These are phyloP conservation scores for Cornus kousa DNA, from an alignment of 148 eudicot genomes.

Conservation along the genomic window DNA sequence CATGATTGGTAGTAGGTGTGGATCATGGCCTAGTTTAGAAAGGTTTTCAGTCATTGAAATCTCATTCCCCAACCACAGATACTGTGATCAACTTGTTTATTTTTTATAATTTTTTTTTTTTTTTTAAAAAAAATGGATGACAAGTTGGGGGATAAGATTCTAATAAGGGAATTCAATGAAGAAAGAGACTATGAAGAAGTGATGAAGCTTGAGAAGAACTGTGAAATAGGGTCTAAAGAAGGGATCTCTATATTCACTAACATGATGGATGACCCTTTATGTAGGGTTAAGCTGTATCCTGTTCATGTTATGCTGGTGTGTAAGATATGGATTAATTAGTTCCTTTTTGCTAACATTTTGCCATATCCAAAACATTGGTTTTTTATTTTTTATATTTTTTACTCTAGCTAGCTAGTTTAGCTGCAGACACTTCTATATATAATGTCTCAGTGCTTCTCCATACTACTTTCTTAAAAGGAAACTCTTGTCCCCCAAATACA, in stretches of 20 bases:
- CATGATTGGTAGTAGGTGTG: not conserved
- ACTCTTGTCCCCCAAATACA: not conserved
- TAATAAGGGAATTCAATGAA: slow-evolving; percentile 17
- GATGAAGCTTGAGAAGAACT: slow-evolving; percentile 15
- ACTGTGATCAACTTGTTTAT: not conserved
- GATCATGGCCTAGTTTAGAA: not conserved
- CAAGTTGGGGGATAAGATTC: not conserved
- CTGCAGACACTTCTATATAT: not conserved
- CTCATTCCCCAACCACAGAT: slow-evolving; percentile 3
- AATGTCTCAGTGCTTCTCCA: not conserved
- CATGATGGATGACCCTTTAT: slow-evolving; percentile 3
- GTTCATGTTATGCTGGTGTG: slow-evolving; percentile 21
- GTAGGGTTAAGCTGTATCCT: slow-evolving; percentile 12
- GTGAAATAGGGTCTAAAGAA: slow-evolving; percentile 6
- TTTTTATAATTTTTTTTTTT: not conserved
- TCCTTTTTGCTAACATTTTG: not conserved
- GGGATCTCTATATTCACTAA: slow-evolving; percentile 9
- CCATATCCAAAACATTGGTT: not conserved
- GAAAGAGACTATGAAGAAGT: slow-evolving; percentile 2
- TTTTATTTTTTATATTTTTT: not conserved
- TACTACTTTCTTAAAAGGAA: not conserved
- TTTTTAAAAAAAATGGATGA: not conserved
- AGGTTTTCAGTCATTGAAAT: not conserved
- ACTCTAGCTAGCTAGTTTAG: not conserved
- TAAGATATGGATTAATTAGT: not conserved